These are phyloP conservation scores for Globisporangium camurandrum DNA, from an alignment of 352 stramenopile species.

Conservation along the genomic window DNA sequence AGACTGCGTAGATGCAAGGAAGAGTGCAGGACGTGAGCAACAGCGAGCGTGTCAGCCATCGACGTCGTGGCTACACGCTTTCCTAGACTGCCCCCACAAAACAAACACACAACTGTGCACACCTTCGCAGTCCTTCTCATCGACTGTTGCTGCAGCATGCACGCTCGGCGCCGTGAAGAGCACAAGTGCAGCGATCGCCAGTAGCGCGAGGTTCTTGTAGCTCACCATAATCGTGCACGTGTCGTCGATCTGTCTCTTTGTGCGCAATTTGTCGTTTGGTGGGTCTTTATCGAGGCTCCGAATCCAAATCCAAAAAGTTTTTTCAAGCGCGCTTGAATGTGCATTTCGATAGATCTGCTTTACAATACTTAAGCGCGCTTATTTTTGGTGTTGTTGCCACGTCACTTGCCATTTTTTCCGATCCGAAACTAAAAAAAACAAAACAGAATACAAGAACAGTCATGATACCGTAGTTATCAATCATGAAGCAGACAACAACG, in stretches of 20 bases:
- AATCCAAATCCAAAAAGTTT: not conserved
- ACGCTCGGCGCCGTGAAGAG: conserved; percentile 19
- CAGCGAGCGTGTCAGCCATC: not conserved
- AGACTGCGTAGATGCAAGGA: conserved; percentile 75
- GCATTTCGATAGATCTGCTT: too few species aligned
- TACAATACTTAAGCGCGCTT: not conserved
- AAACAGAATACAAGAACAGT: too few species aligned
- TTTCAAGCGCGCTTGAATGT: conserved; percentile 18
- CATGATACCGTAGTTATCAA: too few species aligned
- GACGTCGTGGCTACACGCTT: not conserved
- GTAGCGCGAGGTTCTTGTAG: conserved; percentile 47
- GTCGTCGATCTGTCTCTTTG: not conserved
- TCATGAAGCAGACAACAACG: too few species aligned
- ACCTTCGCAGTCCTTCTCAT: conserved; percentile 90
- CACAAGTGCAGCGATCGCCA: conserved; percentile 63
- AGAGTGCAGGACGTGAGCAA: not conserved
- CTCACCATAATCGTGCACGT: conserved; percentile 34
- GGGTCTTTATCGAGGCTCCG: not conserved
- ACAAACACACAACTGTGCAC: conserved; percentile 5
- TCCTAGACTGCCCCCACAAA: not conserved
- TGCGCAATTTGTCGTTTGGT: not conserved
- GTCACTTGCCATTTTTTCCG: too few species aligned
- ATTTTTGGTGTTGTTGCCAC: too few species aligned
- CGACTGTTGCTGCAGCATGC: conserved; percentile 40
- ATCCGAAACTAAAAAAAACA: too few species aligned